Conservation (phyloP, 768 basidiomycete species). For the Suillus fuscotomentosus region DNA sequence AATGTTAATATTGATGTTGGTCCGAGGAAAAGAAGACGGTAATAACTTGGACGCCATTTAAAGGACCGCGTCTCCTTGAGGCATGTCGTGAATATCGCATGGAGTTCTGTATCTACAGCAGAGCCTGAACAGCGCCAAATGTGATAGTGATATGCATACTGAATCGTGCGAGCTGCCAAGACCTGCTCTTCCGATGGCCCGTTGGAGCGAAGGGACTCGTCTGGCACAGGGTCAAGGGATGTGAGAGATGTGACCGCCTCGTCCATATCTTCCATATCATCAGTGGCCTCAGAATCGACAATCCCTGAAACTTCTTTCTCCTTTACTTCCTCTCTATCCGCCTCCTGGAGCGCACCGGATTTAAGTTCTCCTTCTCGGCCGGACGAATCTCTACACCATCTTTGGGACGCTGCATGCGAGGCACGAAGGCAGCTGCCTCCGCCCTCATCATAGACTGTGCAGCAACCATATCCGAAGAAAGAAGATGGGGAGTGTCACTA, state of each 20-base stretch:
- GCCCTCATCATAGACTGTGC: constrained; percentile 15
- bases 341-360: not conserved
- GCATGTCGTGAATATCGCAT: constrained; percentile 28
- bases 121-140: not conserved
- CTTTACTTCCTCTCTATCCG: not conserved
- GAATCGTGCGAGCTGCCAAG: constrained; percentile 21
- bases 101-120: constrained; percentile 14
- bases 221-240: constrained; percentile 1
- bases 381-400: not conserved
- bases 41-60: constrained; percentile 28
- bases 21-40: constrained; percentile 36
- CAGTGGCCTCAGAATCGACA: not conserved
- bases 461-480: constrained; percentile 17
- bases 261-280: constrained; percentile 2
- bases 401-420: constrained; percentile 1
- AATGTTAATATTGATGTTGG: constrained; percentile 1
- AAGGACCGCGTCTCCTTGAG: constrained; percentile 23
- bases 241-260: constrained; percentile 1
- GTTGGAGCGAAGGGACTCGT: constrained; percentile 16
- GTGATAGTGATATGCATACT: constrained; percentile 14
- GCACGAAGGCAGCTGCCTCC: constrained; percentile 19
- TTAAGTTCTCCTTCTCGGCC: not conserved
- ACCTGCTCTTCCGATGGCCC: constrained; percentile 25
- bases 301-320: constrained; percentile 7
- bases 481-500: constrained; percentile 29